Evolutionary conservation across 495 filamentous ascomycete species (phyloP).

Genomic region (Durotheca rogersii): DNA sequence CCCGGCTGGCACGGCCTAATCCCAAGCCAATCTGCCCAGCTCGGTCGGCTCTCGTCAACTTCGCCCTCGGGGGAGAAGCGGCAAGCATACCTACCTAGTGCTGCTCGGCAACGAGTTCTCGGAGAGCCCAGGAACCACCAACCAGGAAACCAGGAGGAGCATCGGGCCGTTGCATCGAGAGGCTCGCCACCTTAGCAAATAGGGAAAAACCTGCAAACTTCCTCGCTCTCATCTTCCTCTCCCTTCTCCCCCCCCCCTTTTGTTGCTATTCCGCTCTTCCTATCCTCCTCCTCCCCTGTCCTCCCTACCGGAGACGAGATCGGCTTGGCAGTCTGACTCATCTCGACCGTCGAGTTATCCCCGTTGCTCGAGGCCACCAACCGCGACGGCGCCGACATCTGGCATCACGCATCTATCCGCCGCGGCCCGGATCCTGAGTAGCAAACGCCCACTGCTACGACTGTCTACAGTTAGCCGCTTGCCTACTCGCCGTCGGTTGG

Average conservation of each 20-base stretch:
- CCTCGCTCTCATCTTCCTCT: background rate
- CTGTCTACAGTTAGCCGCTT: background rate
- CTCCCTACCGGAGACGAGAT: background rate
- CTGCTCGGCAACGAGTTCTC: background rate
- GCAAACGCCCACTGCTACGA: conserved; percentile 11
- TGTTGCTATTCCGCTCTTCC: conserved; percentile 11
- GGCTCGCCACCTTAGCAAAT: background rate
- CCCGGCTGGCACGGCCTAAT: too few relatives aligned
- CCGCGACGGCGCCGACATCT: conserved; percentile 5
- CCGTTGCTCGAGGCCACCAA: background rate
- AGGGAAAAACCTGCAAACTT: conserved; percentile 1
- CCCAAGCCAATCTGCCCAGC: too few relatives aligned
- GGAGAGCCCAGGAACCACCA: background rate
- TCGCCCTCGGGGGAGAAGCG: background rate
- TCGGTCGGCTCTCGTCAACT: too few relatives aligned
- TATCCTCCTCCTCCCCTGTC: background rate
- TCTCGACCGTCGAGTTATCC: too few relatives aligned
- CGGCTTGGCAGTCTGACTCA: conserved; percentile 22
- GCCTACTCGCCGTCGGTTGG: background rate
- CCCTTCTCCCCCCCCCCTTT: background rate
- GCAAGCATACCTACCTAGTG: background rate
- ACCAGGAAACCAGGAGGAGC: background rate
- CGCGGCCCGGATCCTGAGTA: conserved; percentile 15
- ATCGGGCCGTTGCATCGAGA: background rate
- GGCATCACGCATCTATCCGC: conserved; percentile 26